Conservation (phyloP, 2,329 filamentous ascomycete species). For the Tolypocladium tropicale region DNA sequence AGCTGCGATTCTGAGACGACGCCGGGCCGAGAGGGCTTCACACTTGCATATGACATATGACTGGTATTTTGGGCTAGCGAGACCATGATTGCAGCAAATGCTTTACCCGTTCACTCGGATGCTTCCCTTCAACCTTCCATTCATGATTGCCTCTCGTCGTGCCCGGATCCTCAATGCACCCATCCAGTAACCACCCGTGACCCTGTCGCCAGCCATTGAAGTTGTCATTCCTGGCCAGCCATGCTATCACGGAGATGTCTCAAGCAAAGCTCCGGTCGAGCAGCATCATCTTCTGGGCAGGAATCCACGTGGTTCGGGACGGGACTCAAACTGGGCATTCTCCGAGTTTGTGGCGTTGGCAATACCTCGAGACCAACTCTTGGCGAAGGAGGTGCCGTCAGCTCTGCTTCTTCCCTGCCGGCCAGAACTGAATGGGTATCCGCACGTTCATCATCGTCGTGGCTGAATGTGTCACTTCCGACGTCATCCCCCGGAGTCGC, state of each 20-base stretch:
- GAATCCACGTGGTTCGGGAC: neutral
- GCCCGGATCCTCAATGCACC: neutral
- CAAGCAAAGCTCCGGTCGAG: too few relatives aligned
- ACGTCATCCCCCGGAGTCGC: neutral
- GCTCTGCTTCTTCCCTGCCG: neutral
- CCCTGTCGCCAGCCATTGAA: too few relatives aligned
- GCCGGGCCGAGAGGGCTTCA: neutral
- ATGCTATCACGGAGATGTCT: too few relatives aligned
- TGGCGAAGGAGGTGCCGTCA: neutral
- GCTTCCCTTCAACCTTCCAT: neutral
- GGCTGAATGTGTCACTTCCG: neutral
- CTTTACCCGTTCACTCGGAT: too few relatives aligned
- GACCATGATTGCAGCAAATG: neutral
- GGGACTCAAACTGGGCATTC: neutral
- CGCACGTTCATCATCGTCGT: neutral
- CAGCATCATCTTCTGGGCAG: neutral
- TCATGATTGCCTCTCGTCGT: neutral
- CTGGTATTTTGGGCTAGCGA: neutral
- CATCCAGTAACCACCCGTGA: too few relatives aligned
- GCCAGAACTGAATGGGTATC: neutral
- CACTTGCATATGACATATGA: neutral
- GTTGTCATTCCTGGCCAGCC: too few relatives aligned
- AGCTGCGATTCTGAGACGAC: constrained; percentile 62
- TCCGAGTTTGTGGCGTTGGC: too few relatives aligned
- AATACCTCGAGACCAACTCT: neutral